Percentiles rank a stretch among this genome's conserved stretches.
Conservation (phyloP, 805 yeast species). For the Spathaspora girioi region DNA sequence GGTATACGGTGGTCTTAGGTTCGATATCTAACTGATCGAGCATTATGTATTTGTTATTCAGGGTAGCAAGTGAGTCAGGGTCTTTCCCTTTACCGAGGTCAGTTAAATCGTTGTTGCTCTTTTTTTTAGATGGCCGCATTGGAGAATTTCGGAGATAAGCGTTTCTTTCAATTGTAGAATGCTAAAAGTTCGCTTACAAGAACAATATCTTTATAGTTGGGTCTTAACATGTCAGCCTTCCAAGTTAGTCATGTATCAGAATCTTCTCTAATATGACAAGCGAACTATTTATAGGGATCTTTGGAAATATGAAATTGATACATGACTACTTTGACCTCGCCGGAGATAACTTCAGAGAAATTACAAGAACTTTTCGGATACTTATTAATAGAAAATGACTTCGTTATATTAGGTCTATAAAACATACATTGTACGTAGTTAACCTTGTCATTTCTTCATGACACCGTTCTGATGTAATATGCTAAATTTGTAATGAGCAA, state of each 20-base stretch:
- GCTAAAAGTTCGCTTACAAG: no score
- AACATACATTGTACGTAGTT: background rate
- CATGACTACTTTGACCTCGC: no score
- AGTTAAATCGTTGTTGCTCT: background rate
- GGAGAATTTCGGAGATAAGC: background rate
- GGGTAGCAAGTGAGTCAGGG: background rate
- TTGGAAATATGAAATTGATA: no score
- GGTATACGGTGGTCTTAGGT: constrained; percentile 24
- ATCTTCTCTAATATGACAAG: no score
- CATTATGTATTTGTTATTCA: background rate
- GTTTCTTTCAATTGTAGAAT: background rate
- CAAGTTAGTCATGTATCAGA: no score
- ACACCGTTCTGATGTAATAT: background rate
- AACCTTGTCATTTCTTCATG: background rate
- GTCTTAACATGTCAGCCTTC: no score
- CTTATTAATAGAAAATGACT: background rate
- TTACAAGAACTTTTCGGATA: background rate
- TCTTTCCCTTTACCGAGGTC: background rate
- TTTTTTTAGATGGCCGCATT: background rate
- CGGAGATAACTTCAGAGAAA: no score
- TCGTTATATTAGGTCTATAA: background rate
- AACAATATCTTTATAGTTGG: no score
- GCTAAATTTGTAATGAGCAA: constrained; percentile 7
- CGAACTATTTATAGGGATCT: no score
- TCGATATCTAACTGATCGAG: constrained; percentile 2